Evolutionary conservation across 2,329 filamentous ascomycete species (phyloP).

Genomic region (Penicillium palitans): DNA sequence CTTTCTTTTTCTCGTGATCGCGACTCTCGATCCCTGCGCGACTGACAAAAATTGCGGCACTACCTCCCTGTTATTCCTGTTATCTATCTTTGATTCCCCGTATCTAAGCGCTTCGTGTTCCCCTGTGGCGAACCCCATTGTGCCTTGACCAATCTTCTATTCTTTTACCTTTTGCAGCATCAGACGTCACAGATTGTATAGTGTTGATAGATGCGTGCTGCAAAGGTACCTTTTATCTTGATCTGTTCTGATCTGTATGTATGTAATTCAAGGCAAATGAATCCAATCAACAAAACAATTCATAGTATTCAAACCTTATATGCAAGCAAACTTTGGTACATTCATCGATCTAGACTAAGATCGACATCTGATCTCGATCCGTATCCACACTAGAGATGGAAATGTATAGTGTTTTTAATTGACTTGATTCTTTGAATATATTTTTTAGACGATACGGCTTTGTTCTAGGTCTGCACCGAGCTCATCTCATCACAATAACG

Average conservation of each 20-base stretch:
- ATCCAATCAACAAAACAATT: not conserved
- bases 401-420: no score
- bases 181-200: constrained; percentile 5
- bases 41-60: constrained; percentile 15
- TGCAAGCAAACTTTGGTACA: not conserved
- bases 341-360: not conserved
- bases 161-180: constrained; percentile 8
- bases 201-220: constrained; percentile 5
- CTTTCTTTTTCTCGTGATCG: constrained; percentile 17
- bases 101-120: constrained; percentile 14
- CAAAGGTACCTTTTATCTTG: constrained; percentile 10
- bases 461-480: no score
- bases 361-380: not conserved
- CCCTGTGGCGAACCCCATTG: constrained; percentile 2
- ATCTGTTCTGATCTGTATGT: constrained; percentile 21
- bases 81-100: constrained; percentile 24
- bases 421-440: no score
- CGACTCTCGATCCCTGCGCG: constrained; percentile 14
- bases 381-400: no score
- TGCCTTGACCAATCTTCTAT: constrained; percentile 13
- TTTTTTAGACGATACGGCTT: no score
- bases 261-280: constrained; percentile 28
- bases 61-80: constrained; percentile 5
- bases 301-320: not conserved
- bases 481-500: no score